These are phyloP conservation scores for Solanum bukasovii DNA, from an alignment of 257 asterid species.

Conservation along the genomic window DNA sequence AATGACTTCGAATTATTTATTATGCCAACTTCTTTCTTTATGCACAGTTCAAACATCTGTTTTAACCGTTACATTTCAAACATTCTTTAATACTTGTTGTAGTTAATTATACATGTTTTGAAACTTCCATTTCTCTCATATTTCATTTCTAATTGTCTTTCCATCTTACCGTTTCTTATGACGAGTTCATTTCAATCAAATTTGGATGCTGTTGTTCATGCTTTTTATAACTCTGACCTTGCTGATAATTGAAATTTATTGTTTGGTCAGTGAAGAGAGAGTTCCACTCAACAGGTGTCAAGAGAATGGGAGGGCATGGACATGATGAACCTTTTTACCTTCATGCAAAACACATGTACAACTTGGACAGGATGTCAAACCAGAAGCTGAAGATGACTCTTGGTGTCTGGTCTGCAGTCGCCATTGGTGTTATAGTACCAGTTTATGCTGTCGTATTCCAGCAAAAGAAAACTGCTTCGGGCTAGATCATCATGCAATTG, in stretches of 20 bases:
- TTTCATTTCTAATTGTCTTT: neutral
- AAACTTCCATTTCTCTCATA: neutral
- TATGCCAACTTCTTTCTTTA: neutral
- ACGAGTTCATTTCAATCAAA: neutral
- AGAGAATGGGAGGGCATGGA: slow-evolving; percentile 88
- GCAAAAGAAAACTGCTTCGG: slow-evolving; percentile 80
- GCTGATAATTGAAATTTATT: neutral
- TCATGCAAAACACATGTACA: slow-evolving; percentile 96
- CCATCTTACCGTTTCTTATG: neutral
- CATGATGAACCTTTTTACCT: slow-evolving; percentile 78
- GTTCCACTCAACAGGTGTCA: slow-evolving; percentile 57
- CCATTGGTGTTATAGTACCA: slow-evolving; percentile 75
- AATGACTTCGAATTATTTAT: neutral
- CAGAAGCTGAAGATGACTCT: slow-evolving; percentile 52
- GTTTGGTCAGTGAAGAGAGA: slow-evolving; percentile 44
- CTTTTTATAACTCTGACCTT: neutral
- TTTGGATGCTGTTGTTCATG: neutral
- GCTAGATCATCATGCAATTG: slow-evolving; percentile 14
- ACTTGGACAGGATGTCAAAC: slow-evolving; percentile 74
- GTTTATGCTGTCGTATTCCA: slow-evolving; percentile 69
- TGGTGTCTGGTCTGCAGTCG: slow-evolving; percentile 57
- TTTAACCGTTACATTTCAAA: neutral
- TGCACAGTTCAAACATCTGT: neutral
- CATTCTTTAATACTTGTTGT: neutral
- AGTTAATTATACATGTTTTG: neutral